Evolutionary conservation across 2,329 filamentous ascomycete genomes (phyloP).

Genomic region (Epicoccum sorghinum): DNA sequence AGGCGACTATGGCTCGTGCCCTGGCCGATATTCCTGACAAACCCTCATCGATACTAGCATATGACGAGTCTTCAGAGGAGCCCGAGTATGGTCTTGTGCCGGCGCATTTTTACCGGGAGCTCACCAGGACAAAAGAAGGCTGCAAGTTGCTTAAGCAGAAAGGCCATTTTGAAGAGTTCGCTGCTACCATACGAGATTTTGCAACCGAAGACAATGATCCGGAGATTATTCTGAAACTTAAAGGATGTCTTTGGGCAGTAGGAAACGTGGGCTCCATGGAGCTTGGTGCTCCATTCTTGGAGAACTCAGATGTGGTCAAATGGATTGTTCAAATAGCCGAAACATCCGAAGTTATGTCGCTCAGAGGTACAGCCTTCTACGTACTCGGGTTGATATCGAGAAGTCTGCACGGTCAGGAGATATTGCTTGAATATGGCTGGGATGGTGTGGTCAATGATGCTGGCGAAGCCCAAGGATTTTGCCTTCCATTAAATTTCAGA

Average conservation of each 20-base stretch:
- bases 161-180: conserved; percentile 95
- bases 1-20: conserved; percentile 89
- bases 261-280: conserved; percentile 99
- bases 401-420: conserved; percentile 89
- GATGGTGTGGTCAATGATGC: conserved; percentile 85
- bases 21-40: conserved; percentile 69
- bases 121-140: conserved; percentile 90
- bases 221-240: conserved; percentile 89
- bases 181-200: conserved; percentile 83
- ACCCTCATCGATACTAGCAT: conserved; percentile 53
- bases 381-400: conserved; percentile 91
- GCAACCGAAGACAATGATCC: conserved; percentile 83
- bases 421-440: conserved; percentile 89
- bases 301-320: conserved; percentile 85
- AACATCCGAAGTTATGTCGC: conserved; percentile 83
- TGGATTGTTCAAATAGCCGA: conserved; percentile 90
- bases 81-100: conserved; percentile 70
- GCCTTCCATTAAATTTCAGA: conserved; percentile 78
- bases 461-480: conserved; percentile 84
- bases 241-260: conserved; percentile 96
- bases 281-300: conserved; percentile 90
- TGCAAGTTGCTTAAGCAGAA: conserved; percentile 90
- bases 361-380: conserved; percentile 95
- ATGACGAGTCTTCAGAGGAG: conserved; percentile 54
- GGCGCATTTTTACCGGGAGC: conserved; percentile 96